Evolutionary conservation across 768 basidiomycete genomes (phyloP), one percentile per base, ranked within the genome.

Genomic region (Termitomyces sp.): DNA sequence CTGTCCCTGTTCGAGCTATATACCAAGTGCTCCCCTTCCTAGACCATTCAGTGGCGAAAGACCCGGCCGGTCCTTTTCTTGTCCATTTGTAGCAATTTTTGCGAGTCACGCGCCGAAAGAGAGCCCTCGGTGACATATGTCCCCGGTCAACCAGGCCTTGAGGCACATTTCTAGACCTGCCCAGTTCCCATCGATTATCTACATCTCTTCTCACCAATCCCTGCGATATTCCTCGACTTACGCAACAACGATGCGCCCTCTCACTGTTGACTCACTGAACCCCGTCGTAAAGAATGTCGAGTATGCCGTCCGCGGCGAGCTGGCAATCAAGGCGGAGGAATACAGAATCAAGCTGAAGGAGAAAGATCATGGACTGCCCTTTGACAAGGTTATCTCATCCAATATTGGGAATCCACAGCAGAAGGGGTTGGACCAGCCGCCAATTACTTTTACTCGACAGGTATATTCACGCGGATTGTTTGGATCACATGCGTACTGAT

Each of bases 321-420:
- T 98, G 62, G 94, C 96, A 3, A 91, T 98, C 76, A 92, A 90
- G 70, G 93, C 96, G 0, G 94, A 98, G 72, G 76, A 83, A 54
- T 86, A 90, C 63, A 81, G 88, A 55, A 86, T 87, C 52, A 72
- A 79, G 64, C 83, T 98, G 67, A 82, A 84, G 71, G 72, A 79
- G 56, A 73, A 75, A 24, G 68, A 76, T 57, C 74, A 82, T 62
- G 76, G 75, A 20, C 79, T 98, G 16, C 93, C 94, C 16, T 99
- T 98, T 72, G 81, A 85, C 69, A 83, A 84, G 64, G 80, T 98
- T 72, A 96, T 97, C 70, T 89, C 85, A 30, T 92, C 93, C 60
- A 99, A 98, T 75, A 99, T 99, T 59, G 96, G 96, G 10, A 98
- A 99, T 68, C 96, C 97, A 0, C 96, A 99, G 73, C 95, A 98